These are phyloP conservation scores for Colletotrichum zoysiae DNA, from an alignment of 2,329 filamentous ascomycete species.

Conservation along the genomic window DNA sequence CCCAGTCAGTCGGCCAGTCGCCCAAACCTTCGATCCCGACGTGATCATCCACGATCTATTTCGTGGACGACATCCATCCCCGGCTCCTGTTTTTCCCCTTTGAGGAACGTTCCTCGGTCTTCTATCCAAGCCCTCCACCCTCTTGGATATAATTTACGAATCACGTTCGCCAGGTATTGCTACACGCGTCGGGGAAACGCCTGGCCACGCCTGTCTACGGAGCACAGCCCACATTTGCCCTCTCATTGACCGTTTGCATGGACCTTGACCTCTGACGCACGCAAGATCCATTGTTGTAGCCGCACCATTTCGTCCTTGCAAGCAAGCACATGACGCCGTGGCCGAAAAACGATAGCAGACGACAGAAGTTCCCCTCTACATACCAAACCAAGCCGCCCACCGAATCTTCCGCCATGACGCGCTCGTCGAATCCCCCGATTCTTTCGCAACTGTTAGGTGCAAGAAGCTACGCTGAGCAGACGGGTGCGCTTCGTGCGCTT, in stretches of 20 bases:
- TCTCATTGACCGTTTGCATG: slow-evolving; percentile 36
- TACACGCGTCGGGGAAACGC: slow-evolving; percentile 1
- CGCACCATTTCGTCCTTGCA: slow-evolving; percentile 29
- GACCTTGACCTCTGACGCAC: slow-evolving; percentile 39
- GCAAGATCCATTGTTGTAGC: slow-evolving; percentile 34
- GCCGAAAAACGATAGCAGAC: slow-evolving; percentile 29
- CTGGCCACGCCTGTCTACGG: slow-evolving; percentile 3
- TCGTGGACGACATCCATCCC: slow-evolving; percentile 17
- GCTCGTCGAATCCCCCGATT: slow-evolving; percentile 64
- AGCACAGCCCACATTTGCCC: slow-evolving; percentile 28
- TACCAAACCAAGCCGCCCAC: background rate
- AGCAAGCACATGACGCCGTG: slow-evolving; percentile 33
- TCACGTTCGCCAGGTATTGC: background rate
- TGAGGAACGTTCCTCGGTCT: slow-evolving; percentile 3
- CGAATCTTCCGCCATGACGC: slow-evolving; percentile 60
- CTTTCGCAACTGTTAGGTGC: slow-evolving; percentile 69
- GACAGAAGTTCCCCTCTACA: slow-evolving; percentile 17
- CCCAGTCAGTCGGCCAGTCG: slow-evolving; percentile 7
- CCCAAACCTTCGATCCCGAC: slow-evolving; percentile 6
- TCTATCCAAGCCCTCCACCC: background rate
- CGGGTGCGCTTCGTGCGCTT: slow-evolving; percentile 75
- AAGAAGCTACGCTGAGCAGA: slow-evolving; percentile 63
- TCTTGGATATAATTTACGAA: background rate
- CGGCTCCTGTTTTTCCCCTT: slow-evolving; percentile 7
- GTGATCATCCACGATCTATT: slow-evolving; percentile 8